Evolutionary conservation across 768 basidiomycete species (phyloP), one percentile per base, ranked within the genome.

Genomic region (Kwoniella newhampshirensis): DNA sequence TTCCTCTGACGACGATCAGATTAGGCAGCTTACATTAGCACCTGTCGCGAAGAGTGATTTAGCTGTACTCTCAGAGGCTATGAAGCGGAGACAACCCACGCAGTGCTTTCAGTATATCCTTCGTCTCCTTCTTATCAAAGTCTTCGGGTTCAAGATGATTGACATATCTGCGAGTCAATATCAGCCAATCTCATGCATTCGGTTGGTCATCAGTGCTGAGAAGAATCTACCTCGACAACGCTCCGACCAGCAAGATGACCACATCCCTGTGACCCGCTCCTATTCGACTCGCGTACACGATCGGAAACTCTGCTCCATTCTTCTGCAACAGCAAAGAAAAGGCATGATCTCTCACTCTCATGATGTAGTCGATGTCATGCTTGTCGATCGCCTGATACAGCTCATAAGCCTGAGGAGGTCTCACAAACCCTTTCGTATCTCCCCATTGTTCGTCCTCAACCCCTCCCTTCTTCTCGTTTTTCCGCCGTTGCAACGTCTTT

Each of bases 101-200:
- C 20, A 97, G 77, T 17, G 87, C 85, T 72, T 89, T 91, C 45
- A 98, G 77, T 26, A 87, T 80, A 17, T 81, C 79, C 66, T 84
- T 86, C 1, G 88, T 94, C 59, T 84, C 66, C 78, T 81, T 84
- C 62, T 77, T 80, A 56, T 70, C 73, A 54, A 94, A 81, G 60
- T 94, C 89, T 42, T 82, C 84, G 57, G 91, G 91, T 57, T 88
- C 85, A 0, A 96, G 81, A 67, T 88, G 81, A 73, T 98, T 98
- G 52, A 98, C 84, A 80, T 86, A 94, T 20, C 73, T 72, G n/a
- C 3, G 11, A 28, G 21, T 9, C 13, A 11, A 26, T 3, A 20
- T 42, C 18, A 42, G 23, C 7, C 9, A n/a, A 43, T 7, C n/a
- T 9, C 9, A 43, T 43, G 7, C 42, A 43, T 17, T 18, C 25